Base-by-base conservation (phyloP, 2,329 filamentous ascomycete genomes). In the Ophiostoma triangulosporum region DNA sequence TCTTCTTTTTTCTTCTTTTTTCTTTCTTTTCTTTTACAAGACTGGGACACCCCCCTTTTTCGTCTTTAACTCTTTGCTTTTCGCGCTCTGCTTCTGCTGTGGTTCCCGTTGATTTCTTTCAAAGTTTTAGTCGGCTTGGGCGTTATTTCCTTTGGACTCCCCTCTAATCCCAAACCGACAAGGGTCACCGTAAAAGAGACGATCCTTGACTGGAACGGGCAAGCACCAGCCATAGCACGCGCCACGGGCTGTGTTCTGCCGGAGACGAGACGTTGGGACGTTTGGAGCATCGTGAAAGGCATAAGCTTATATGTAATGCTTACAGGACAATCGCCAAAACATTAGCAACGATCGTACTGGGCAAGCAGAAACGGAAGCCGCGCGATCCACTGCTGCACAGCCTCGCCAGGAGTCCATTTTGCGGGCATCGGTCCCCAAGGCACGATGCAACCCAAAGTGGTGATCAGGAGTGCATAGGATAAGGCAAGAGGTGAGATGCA, bases 101-200 rank as follows among this genome's bases (percentile, higher is more conserved):
- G 8, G 15, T 33, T 33, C 26, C n/a, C 36, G 12, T 27, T 36
- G 32, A 36, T 27, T 15, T n/a, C 32, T 27, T 27, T 33, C 20
- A 26, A 17, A 5, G 22, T 38, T 32, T 40, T 32, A 31, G 26
- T 46, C 52, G n/a, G 35, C 46, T 50, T 32, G 45, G 20, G 50
- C 3, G 29, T 32, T 20, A 20, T 48, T 22, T 48, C 9, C 20
- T 48, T 49, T 49, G 24, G n/a, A n/a, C 31, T n/a, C 35, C 33
- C 50, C 55, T 50, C 54, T 49, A 56, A 53, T 49, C 52, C 57
- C 50, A 57, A 57, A 57, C 38, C 17, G 56, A 55, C 56, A 52
- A 56, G 54, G 56, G 57, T 54, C 52, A 56, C 54, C 54, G 54
- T 52, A 35, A 32, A 46, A 53, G 51, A 56, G 36, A 38, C 51